A percentile compares a stretch with the other conserved stretches of the same genome.
Evolutionary conservation across 163 green algal species (phyloP).

Genomic region (Volvox carteri): DNA sequence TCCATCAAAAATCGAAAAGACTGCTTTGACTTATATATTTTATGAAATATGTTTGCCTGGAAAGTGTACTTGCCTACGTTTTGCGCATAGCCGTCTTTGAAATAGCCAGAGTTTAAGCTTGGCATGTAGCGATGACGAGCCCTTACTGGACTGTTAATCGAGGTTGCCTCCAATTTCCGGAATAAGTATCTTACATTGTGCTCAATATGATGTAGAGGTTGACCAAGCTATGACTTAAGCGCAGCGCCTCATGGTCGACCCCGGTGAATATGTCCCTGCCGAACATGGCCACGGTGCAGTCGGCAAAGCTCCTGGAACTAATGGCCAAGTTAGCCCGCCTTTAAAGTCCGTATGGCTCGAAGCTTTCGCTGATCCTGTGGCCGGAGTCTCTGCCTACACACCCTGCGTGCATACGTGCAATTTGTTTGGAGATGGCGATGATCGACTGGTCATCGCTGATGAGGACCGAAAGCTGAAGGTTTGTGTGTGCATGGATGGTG

Average conservation of each 20-base stretch:
- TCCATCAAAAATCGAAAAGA: no score
- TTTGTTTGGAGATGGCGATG: slow-evolving; percentile 79
- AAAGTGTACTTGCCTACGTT: no score
- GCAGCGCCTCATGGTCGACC: slow-evolving; percentile 30
- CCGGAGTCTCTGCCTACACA: slow-evolving; percentile 73
- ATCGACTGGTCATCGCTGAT: slow-evolving; percentile 78
- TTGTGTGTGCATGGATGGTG: not conserved
- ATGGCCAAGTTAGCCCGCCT: not conserved
- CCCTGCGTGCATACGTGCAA: slow-evolving; percentile 78
- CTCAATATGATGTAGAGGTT: not conserved
- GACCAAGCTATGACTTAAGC: slow-evolving; percentile 2
- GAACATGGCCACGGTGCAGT: not conserved
- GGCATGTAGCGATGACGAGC: not conserved
- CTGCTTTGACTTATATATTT: no score
- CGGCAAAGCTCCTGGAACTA: not conserved
- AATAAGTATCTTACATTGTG: not conserved
- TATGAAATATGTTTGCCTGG: no score
- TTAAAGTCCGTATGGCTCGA: slow-evolving; percentile 47
- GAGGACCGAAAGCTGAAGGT: slow-evolving; percentile 82
- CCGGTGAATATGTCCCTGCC: slow-evolving; percentile 20
- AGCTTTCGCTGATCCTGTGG: slow-evolving; percentile 70
- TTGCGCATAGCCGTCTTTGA: no score
- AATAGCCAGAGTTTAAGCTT: not conserved
- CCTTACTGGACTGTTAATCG: not conserved
- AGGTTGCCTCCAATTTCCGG: not conserved